Evolutionary conservation across 1,139 yeast genomes (phyloP).

Genomic region (Pichia sp.): DNA sequence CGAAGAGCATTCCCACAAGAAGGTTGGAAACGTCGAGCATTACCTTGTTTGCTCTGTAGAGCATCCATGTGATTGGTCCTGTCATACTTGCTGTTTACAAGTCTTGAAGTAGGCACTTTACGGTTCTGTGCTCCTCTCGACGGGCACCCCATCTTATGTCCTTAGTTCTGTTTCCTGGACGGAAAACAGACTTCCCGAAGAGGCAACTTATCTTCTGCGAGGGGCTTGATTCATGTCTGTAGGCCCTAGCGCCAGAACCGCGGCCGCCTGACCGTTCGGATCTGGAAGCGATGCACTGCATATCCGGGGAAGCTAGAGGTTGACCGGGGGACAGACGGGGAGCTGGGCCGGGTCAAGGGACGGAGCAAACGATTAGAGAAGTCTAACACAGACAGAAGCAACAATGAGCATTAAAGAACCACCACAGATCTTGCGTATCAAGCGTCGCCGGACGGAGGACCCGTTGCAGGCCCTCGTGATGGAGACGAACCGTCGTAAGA

Average conservation of each 20-base stretch:
- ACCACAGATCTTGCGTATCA: constrained; percentile 71
- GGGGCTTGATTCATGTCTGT: not conserved
- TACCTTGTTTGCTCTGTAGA: constrained; percentile 33
- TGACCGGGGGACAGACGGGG: not conserved
- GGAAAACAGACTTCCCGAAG: not conserved
- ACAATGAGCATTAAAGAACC: constrained; percentile 19
- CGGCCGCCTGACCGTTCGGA: not conserved
- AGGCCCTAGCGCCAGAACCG: no score
- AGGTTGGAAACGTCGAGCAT: constrained; percentile 36
- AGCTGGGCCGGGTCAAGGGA: not conserved
- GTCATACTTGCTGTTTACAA: constrained; percentile 22
- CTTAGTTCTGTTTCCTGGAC: not conserved
- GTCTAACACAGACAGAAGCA: no score
- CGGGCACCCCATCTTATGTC: not conserved
- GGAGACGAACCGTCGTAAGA: constrained; percentile 22
- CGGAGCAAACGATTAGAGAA: not conserved
- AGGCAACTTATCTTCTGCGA: not conserved
- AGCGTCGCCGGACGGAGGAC: constrained; percentile 79
- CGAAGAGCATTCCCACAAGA: constrained; percentile 49
- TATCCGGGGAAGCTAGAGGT: not conserved
- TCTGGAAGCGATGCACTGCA: not conserved
- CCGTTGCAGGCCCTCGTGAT: constrained; percentile 70
- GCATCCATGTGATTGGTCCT: constrained; percentile 25
- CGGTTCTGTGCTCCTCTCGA: not conserved
- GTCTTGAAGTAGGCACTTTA: no score